Base-by-base conservation (phyloP, 805 yeast species). In the Saccharomycopsis capsularis region DNA sequence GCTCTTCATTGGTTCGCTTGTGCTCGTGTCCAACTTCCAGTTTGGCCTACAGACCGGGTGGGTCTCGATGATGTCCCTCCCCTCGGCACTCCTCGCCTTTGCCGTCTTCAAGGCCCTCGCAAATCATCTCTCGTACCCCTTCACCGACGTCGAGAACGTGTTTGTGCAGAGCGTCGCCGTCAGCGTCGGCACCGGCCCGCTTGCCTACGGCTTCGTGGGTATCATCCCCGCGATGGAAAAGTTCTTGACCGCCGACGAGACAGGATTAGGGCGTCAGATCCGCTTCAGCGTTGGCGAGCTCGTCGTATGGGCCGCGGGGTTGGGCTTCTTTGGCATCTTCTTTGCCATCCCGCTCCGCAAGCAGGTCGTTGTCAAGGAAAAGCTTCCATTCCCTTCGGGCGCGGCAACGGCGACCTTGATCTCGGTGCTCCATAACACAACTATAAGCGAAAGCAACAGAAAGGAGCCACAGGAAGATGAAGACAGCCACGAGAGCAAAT, bases 21-120 rank as follows among this genome's bases (percentile, higher is more conserved):
- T 93, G 29, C 70, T 93, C 23, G 70, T 89, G 16, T 87, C 96
- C 3, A 91, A 91, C 64, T 93, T 93, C 67, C 98, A 91, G 62
- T 91, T 91, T 63, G 99, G 98, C 1, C 69, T 91, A 19, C 99
- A 91, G 62, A 91, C 97, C 0, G 99, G 99, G 1, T 91, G 99
- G 99, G 96, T 93, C 4, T 88, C 96, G 9, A 91, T 91, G 99
- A 93, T 91, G 99, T 85, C 96, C 21, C 69, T 91, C 47, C 98
- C 99, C 0, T 83, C 96, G 3, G 96, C 98, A 0, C 65, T 91
- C 46, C 66, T 91, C 23, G 96, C 95, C 0, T 90, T 80, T 63
- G 84, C 96, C 0, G 68, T 85, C 18, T 91, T 90, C 69, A 86
- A 81, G 57, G 67, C 78, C 3, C 57, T 82, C 2, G 69, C 71